Percentiles rank a stretch among this genome's conserved stretches.
phyloP scores from a whole-genome alignment of 1,284 basidiomycete species.

The Megacollybia platyphylla region DNA sequence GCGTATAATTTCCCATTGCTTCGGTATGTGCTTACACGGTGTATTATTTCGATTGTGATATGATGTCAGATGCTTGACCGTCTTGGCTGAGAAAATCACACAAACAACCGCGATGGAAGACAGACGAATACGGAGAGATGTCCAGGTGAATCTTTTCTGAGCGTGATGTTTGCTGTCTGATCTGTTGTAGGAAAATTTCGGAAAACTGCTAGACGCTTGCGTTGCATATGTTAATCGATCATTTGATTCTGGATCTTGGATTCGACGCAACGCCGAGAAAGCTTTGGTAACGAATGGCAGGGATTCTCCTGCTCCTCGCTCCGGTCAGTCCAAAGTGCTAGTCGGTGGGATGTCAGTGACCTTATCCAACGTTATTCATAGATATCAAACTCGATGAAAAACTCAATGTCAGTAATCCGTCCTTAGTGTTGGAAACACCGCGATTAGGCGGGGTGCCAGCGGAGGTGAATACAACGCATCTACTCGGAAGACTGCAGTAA shows the following conservation, averaged over 20 bases:
- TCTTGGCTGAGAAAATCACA: constrained; percentile 74
- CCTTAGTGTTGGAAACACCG: constrained; percentile 24
- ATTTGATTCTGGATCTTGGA: constrained; percentile 72
- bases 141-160: constrained; percentile 45
- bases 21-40: constrained; percentile 30
- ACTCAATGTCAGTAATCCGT: constrained; percentile 25
- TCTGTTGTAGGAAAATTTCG: constrained; percentile 60
- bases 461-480: constrained; percentile 28
- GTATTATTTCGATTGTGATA: constrained; percentile 2
- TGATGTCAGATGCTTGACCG: constrained; percentile 60
- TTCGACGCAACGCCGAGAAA: constrained; percentile 55
- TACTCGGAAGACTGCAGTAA: not conserved
- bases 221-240: constrained; percentile 64
- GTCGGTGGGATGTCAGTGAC: not conserved
- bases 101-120: constrained; percentile 89
- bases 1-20: constrained; percentile 64
- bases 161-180: constrained; percentile 2
- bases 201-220: constrained; percentile 77
- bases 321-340: constrained; percentile 19
- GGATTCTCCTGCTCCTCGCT: constrained; percentile 49
- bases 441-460: constrained; percentile 22
- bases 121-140: constrained; percentile 75
- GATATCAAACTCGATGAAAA: constrained; percentile 48
- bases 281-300: constrained; percentile 44
- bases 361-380: constrained; percentile 9